phyloP scores from a whole-genome alignment of 2,329 filamentous ascomycete species.

The Trichoderma cornu-damae region DNA sequence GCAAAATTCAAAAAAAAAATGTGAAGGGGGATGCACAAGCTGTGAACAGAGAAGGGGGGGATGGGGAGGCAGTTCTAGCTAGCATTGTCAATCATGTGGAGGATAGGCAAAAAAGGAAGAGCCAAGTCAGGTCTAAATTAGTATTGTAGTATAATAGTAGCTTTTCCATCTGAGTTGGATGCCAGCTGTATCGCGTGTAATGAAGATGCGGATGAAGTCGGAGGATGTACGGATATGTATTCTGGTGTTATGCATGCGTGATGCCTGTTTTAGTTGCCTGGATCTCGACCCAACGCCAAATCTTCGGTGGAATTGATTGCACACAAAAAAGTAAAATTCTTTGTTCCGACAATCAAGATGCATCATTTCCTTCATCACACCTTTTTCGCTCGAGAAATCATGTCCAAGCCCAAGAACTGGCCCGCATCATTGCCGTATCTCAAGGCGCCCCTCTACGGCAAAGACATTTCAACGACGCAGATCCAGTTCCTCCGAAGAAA shows the following conservation, averaged over 20 bases:
- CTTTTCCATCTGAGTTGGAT: slow-evolving; percentile 2
- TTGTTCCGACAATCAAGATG: background rate
- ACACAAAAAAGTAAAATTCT: background rate
- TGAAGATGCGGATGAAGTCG: slow-evolving; percentile 6
- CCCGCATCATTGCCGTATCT: slow-evolving; percentile 50
- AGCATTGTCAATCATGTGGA: background rate
- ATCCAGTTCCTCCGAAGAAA: slow-evolving; percentile 35
- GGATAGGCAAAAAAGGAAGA: background rate
- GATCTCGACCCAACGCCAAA: background rate
- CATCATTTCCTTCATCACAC: background rate
- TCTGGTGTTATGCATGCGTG: background rate
- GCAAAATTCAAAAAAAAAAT: too few relatives aligned
- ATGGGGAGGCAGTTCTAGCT: background rate
- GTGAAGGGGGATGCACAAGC: background rate
- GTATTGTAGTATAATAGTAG: slow-evolving; percentile 18
- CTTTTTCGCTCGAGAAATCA: slow-evolving; percentile 16
- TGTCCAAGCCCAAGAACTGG: slow-evolving; percentile 53
- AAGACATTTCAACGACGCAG: slow-evolving; percentile 41
- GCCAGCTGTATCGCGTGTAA: background rate
- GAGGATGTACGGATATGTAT: too few relatives aligned
- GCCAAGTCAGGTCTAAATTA: background rate
- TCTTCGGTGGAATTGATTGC: slow-evolving; percentile 3
- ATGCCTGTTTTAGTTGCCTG: background rate
- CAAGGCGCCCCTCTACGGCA: slow-evolving; percentile 43
- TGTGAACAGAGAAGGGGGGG: too few relatives aligned